Percentiles rank a stretch among this genome's conserved stretches.
Conservation (phyloP, 169 alveolate species). For the Eimeria sp. region DNA sequence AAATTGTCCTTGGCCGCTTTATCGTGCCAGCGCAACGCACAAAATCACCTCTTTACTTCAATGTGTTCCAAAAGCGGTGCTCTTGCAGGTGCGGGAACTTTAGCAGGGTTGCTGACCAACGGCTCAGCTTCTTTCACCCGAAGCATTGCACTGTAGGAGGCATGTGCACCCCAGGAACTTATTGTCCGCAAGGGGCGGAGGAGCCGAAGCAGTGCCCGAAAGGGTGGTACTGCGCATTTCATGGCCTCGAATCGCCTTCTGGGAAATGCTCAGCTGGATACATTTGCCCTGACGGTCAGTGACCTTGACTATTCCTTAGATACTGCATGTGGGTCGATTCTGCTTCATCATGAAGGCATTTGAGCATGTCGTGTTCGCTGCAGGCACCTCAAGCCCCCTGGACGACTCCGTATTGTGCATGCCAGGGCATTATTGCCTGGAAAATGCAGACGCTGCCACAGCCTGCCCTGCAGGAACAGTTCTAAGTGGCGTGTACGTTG, state of each 20-base stretch:
- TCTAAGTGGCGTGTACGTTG: slow-evolving; percentile 33
- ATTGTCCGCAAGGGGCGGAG: slow-evolving; percentile 87
- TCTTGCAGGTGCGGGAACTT: slow-evolving; percentile 47
- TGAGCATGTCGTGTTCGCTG: background rate
- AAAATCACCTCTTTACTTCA: background rate
- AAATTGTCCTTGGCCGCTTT: background rate
- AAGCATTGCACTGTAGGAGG: slow-evolving; percentile 49
- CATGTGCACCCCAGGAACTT: slow-evolving; percentile 84
- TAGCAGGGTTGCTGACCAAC: slow-evolving; percentile 14
- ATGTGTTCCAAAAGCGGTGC: background rate
- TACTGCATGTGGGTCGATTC: background rate
- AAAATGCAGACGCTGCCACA: background rate
- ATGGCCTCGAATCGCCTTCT: slow-evolving; percentile 51
- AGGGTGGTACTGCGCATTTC: slow-evolving; percentile 70
- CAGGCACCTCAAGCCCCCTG: slow-evolving; percentile 64
- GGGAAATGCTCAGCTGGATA: slow-evolving; percentile 70
- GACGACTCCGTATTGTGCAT: slow-evolving; percentile 38
- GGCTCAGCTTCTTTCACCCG: slow-evolving; percentile 41
- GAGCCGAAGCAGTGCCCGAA: slow-evolving; percentile 60
- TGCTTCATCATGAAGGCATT: background rate
- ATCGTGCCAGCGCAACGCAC: background rate
- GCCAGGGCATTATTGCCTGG: slow-evolving; percentile 64
- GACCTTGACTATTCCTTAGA: background rate
- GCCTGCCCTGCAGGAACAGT: slow-evolving; percentile 37
- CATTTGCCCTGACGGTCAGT: slow-evolving; percentile 63